Evolutionary conservation across 2,329 filamentous ascomycete species (phyloP).

Genomic region (Colletotrichum salicis): DNA sequence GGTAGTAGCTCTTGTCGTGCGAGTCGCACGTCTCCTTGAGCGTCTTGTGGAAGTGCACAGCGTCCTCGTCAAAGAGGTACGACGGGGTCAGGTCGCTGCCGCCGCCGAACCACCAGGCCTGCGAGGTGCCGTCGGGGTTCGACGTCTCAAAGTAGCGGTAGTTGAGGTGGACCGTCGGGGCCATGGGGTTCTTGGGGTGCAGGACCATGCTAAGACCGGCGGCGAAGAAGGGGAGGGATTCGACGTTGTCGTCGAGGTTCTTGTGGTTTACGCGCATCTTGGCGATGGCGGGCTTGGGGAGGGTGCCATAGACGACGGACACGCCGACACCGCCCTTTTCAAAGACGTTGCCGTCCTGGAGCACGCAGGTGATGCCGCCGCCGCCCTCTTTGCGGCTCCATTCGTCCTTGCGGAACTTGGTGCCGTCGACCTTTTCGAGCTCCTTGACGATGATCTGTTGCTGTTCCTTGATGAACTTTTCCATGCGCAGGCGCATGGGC

Average conservation of each 20-base stretch:
- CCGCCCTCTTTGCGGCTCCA: slow-evolving; percentile 91
- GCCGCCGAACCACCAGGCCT: slow-evolving; percentile 98
- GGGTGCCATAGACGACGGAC: slow-evolving; percentile 90
- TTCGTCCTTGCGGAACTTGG: slow-evolving; percentile 82
- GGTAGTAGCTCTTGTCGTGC: slow-evolving; percentile 92
- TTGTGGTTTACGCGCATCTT: slow-evolving; percentile 97
- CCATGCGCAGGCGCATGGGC: slow-evolving; percentile 98
- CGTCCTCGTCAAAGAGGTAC: slow-evolving; percentile 97
- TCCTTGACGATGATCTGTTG: slow-evolving; percentile 88
- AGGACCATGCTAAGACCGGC: slow-evolving; percentile 92
- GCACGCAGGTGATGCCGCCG: slow-evolving; percentile 91
- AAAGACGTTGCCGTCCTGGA: slow-evolving; percentile 96
- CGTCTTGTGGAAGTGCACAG: slow-evolving; percentile 93
- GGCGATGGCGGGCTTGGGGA: slow-evolving; percentile 86
- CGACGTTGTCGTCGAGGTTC: slow-evolving; percentile 79
- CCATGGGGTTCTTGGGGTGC: slow-evolving; percentile 95
- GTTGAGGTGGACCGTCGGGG: slow-evolving; percentile 96
- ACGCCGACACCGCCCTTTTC: slow-evolving; percentile 98
- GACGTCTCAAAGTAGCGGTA: slow-evolving; percentile 99
- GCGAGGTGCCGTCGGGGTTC: slow-evolving; percentile 80
- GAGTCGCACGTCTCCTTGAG: slow-evolving; percentile 94
- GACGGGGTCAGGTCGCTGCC: slow-evolving; percentile 92
- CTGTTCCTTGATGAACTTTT: slow-evolving; percentile 92
- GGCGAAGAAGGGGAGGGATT: slow-evolving; percentile 93
- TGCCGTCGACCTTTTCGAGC: slow-evolving; percentile 85